Conservation (phyloP, 2,329 filamentous ascomycete species). For the Diaporthe sp. region DNA sequence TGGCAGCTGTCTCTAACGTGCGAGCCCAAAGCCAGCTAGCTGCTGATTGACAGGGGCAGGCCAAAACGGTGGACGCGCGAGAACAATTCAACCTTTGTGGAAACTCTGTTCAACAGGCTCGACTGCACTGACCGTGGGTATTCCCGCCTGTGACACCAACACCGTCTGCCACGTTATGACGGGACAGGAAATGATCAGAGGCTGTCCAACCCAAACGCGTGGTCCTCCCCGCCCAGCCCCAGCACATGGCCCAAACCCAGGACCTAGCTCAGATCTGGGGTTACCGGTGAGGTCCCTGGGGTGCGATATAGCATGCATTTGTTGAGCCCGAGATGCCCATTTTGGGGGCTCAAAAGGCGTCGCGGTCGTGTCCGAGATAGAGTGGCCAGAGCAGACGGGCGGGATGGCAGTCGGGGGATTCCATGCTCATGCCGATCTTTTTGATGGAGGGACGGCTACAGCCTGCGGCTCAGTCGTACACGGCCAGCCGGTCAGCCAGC, state of each 20-base stretch:
- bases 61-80: slow-evolving; percentile 2
- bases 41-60: not conserved
- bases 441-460: slow-evolving; percentile 19
- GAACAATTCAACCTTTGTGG: not conserved
- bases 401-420: slow-evolving; percentile 20
- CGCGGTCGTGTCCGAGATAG: slow-evolving; percentile 11
- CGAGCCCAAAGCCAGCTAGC: not conserved
- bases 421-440: slow-evolving; percentile 8
- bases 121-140: slow-evolving; percentile 9
- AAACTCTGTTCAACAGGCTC: not conserved
- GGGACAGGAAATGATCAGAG: slow-evolving; percentile 34
- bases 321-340: not conserved
- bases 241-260: not conserved
- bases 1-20: slow-evolving; percentile 4
- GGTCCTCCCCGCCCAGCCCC: slow-evolving; percentile 19
- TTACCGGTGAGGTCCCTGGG: not conserved
- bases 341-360: not conserved
- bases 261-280: not conserved
- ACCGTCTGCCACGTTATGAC: slow-evolving; percentile 23
- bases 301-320: not conserved
- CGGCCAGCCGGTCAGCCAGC: slow-evolving; percentile 1
- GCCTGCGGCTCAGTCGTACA: slow-evolving; percentile 14
- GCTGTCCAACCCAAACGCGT: not conserved
- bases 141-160: slow-evolving; percentile 19
- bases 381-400: not conserved